Percentiles rank a stretch among this genome's conserved stretches.
phyloP scores from a whole-genome alignment of 2,329 filamentous ascomycete genomes.

The Tolypocladium tundrense region DNA sequence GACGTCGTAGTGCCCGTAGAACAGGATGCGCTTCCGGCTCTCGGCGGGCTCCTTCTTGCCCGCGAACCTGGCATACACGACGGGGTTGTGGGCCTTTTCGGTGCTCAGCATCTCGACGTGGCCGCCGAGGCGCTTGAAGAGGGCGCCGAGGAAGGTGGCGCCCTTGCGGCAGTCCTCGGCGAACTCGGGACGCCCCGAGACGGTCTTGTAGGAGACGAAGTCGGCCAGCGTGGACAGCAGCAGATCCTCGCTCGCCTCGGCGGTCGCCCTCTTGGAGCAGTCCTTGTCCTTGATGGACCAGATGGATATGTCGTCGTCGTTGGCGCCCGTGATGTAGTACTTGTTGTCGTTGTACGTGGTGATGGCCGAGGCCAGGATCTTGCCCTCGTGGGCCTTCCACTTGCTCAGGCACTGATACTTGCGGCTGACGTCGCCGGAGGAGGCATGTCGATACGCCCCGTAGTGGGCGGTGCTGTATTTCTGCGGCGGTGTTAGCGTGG shows the following conservation, averaged over 20 bases:
- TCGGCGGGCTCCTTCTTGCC: conserved; percentile 58
- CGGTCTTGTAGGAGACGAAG: conserved; percentile 84
- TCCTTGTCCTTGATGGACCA: conserved; percentile 59
- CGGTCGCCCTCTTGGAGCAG: conserved; percentile 21
- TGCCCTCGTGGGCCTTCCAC: conserved; percentile 77
- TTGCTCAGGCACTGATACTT: conserved; percentile 71
- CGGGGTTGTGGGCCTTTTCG: conserved; percentile 69
- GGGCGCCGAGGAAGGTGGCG: conserved; percentile 77
- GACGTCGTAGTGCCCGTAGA: conserved; percentile 98
- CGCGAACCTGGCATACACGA: conserved; percentile 84
- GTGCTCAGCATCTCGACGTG: conserved; percentile 85
- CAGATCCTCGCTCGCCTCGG: conserved; percentile 34
- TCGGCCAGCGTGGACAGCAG: conserved; percentile 66
- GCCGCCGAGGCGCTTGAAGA: conserved; percentile 88
- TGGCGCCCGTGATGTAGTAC: conserved; percentile 92
- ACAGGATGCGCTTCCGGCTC: conserved; percentile 75
- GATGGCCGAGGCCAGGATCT: conserved; percentile 75
- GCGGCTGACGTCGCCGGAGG: conserved; percentile 52
- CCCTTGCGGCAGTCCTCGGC: conserved; percentile 87
- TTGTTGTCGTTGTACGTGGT: conserved; percentile 59
- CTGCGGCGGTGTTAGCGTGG: conserved; percentile 20
- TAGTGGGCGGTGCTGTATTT: conserved; percentile 60
- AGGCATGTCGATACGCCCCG: conserved; percentile 39
- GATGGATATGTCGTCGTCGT: conserved; percentile 78
- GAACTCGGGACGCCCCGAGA: conserved; percentile 78